These are phyloP conservation scores for Ascochyta fabae DNA, from an alignment of 2,329 filamentous ascomycete species.

Conservation along the genomic window DNA sequence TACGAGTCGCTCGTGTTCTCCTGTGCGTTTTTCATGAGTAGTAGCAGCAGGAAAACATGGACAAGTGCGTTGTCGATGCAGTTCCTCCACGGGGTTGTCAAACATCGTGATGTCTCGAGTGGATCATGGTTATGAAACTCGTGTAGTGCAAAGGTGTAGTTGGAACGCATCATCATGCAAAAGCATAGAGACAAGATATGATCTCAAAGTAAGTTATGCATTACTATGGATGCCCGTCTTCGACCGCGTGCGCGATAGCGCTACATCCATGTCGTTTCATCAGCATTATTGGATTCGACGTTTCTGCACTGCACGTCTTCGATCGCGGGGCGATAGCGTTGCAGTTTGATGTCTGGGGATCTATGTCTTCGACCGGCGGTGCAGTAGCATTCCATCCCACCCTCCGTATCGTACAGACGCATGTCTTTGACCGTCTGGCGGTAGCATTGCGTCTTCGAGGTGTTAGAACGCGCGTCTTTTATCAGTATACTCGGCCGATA, in stretches of 20 bases:
- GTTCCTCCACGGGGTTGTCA: no score
- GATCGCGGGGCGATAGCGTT: slow-evolving; percentile 30
- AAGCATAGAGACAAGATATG: no score
- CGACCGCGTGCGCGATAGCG: slow-evolving; percentile 22
- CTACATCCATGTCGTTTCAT: slow-evolving; percentile 4
- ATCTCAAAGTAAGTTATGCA: slow-evolving; percentile 1
- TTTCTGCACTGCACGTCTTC: slow-evolving; percentile 23
- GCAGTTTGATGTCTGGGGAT: slow-evolving; percentile 10
- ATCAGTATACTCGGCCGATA: slow-evolving; percentile 29
- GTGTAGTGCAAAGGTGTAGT: no score
- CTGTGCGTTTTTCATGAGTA: no score
- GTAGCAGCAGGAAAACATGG: no score
- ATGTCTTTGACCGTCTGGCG: slow-evolving; percentile 29
- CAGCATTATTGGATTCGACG: no score
- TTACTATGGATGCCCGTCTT: slow-evolving; percentile 25
- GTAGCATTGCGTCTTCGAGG: slow-evolving; percentile 33
- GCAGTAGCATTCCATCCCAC: slow-evolving; percentile 28
- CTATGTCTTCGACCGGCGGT: slow-evolving; percentile 36
- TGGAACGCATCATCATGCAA: no score
- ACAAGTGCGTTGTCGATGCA: no score
- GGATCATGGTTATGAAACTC: no score
- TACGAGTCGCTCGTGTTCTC: not conserved
- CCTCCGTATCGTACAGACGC: slow-evolving; percentile 7
- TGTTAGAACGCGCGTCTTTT: slow-evolving; percentile 34
- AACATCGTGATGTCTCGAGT: no score